These are phyloP conservation scores for Cnidoscolus chayamansa DNA, from an alignment of 441 rosid species.

Conservation along the genomic window DNA sequence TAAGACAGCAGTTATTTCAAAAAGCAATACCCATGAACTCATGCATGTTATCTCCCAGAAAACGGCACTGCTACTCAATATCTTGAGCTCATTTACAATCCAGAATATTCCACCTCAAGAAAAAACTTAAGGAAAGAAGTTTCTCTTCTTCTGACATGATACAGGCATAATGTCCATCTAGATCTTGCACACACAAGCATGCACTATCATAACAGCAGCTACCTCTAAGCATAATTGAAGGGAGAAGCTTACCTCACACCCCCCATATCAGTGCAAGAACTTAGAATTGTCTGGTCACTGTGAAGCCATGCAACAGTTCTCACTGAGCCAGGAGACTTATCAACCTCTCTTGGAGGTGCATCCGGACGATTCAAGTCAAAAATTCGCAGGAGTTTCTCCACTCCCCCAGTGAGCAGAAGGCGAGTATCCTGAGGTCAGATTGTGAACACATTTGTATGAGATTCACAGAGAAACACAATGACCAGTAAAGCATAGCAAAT, in stretches of 20 bases:
- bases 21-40: neutral
- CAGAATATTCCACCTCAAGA: neutral
- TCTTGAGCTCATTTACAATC: no score
- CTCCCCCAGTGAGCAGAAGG: conserved; percentile 76
- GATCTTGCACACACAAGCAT: no score
- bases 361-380: conserved; percentile 76
- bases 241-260: conserved; percentile 57
- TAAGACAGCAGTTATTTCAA: conserved; percentile 11
- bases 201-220: neutral
- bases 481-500: neutral
- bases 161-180: neutral
- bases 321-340: conserved; percentile 69
- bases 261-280: conserved; percentile 79
- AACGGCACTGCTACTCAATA: no score
- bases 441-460: neutral
- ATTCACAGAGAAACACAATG: conserved; percentile 4
- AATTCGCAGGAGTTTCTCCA: conserved; percentile 80
- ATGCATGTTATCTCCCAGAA: neutral
- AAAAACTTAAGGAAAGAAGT: neutral
- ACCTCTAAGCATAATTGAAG: conserved; percentile 13
- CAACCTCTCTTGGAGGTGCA: conserved; percentile 76
- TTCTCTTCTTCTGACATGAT: neutral
- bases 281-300: conserved; percentile 75
- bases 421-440: conserved; percentile 54
- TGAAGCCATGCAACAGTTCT: conserved; percentile 93